Conservation (phyloP, 805 yeast species). For the Wickerhamomyces bisporus region DNA sequence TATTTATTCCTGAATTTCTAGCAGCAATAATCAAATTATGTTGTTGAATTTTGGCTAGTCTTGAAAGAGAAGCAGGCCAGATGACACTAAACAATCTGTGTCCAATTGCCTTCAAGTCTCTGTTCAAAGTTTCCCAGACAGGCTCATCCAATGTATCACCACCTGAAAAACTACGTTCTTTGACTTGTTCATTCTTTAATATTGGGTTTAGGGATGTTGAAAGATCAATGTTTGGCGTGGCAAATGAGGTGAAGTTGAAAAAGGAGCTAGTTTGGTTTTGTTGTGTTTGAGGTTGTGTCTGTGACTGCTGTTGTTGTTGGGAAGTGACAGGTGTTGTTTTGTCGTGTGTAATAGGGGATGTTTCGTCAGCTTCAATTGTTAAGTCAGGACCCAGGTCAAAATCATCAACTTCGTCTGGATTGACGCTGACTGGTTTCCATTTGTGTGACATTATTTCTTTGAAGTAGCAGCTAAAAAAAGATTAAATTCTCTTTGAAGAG, state of each 20-base stretch:
- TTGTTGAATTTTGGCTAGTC: conserved; percentile 26
- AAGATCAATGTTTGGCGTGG: conserved; percentile 27
- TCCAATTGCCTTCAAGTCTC: conserved; percentile 42
- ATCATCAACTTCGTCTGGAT: conserved; percentile 24
- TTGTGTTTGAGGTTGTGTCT: background rate
- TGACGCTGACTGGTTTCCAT: conserved; percentile 25
- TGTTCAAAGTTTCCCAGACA: conserved; percentile 46
- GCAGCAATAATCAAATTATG: conserved; percentile 24
- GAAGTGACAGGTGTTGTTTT: conserved; percentile 1
- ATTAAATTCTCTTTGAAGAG: conserved; percentile 7
- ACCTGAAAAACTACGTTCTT: conserved; percentile 38
- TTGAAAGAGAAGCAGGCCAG: conserved; percentile 33
- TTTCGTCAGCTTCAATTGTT: conserved; percentile 23
- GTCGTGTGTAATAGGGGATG: conserved; percentile 4
- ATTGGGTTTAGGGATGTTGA: conserved; percentile 27
- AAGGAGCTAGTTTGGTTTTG: conserved; percentile 10
- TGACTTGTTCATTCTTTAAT: conserved; percentile 23
- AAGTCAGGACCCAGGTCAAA: conserved; percentile 25
- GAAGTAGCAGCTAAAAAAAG: conserved; percentile 6
- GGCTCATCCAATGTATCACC: conserved; percentile 75
- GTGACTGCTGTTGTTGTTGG: conserved; percentile 4
- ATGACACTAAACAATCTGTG: conserved; percentile 36
- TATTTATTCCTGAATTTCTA: conserved; percentile 25
- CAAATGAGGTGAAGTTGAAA: conserved; percentile 25
- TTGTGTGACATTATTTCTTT: conserved; percentile 14